A percentile compares a stretch with the other conserved stretches of the same genome.
Conservation (phyloP, 1,284 basidiomycete species). For the Mycosarcoma mackinlayi region DNA sequence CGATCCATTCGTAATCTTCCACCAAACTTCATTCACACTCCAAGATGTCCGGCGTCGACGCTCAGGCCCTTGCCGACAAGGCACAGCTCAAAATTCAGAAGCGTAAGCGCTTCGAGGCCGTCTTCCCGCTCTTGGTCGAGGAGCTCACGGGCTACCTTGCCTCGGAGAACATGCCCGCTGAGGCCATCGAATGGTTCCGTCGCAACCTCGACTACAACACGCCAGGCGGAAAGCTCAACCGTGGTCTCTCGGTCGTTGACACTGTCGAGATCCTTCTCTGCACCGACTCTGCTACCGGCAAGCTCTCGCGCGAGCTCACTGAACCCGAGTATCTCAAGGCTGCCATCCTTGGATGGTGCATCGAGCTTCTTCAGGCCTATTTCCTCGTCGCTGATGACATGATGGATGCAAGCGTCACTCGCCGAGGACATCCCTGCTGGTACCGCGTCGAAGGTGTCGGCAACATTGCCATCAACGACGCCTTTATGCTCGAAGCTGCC, state of each 20-base stretch:
- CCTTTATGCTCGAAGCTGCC: conserved; percentile 94
- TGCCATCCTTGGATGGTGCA: conserved; percentile 93
- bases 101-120: conserved; percentile 70
- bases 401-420: conserved; percentile 93
- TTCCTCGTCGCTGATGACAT: conserved; percentile 98
- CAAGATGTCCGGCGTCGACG: conserved; percentile 37
- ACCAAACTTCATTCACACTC: too few relatives aligned
- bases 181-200: conserved; percentile 84
- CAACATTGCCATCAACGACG: conserved; percentile 93
- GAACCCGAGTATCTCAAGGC: conserved; percentile 83
- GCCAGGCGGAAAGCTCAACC: conserved; percentile 95
- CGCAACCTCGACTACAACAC: conserved; percentile 85
- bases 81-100: conserved; percentile 64
- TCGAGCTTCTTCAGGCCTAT: conserved; percentile 97
- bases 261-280: conserved; percentile 82
- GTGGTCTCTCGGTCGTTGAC: conserved; percentile 93
- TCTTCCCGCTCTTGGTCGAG: conserved; percentile 73
- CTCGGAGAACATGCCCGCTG: conserved; percentile 75
- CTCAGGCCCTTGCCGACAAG: conserved; percentile 40
- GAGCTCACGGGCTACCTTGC: conserved; percentile 76
- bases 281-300: conserved; percentile 73
- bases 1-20: neutral
- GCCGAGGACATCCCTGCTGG: conserved; percentile 98
- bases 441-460: conserved; percentile 76
- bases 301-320: conserved; percentile 67